phyloP scores from a whole-genome alignment of 352 stramenopile species.

The Phytophthora idaei region DNA sequence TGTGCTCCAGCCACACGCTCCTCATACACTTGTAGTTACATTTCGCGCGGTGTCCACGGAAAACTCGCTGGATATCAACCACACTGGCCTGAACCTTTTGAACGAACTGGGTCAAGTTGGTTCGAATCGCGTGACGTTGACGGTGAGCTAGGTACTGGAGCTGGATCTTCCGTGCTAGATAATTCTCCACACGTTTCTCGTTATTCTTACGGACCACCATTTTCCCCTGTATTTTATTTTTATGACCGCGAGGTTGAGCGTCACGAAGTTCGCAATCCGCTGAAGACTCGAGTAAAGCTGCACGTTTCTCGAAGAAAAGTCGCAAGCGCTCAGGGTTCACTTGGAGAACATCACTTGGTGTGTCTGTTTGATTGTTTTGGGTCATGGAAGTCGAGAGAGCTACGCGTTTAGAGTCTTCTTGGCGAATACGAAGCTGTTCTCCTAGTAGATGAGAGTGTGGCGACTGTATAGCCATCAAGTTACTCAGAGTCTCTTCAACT shows the following conservation, averaged over 20 bases:
- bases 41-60: constrained; percentile 54
- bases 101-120: constrained; percentile 45
- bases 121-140: constrained; percentile 37
- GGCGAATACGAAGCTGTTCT: constrained; percentile 55
- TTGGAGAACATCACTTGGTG: constrained; percentile 13
- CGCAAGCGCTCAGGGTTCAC: constrained; percentile 46
- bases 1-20: constrained; percentile 29
- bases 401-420: constrained; percentile 47
- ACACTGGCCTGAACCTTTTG: constrained; percentile 32
- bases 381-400: neutral
- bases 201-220: constrained; percentile 52
- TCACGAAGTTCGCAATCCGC: constrained; percentile 42
- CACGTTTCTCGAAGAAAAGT: constrained; percentile 42
- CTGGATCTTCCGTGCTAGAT: constrained; percentile 59
- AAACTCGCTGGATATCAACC: constrained; percentile 61
- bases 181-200: constrained; percentile 43
- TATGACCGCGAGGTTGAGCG: constrained; percentile 30
- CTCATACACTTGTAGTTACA: constrained; percentile 33
- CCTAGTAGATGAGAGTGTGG: constrained; percentile 32
- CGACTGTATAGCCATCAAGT: constrained; percentile 37
- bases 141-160: constrained; percentile 54
- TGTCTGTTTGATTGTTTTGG: constrained; percentile 2
- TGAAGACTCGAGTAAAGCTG: constrained; percentile 30
- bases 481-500: constrained; percentile 51
- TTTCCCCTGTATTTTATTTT: constrained; percentile 56